phyloP scores from a whole-genome alignment of 306 rosid species.

The Vicia faba region DNA sequence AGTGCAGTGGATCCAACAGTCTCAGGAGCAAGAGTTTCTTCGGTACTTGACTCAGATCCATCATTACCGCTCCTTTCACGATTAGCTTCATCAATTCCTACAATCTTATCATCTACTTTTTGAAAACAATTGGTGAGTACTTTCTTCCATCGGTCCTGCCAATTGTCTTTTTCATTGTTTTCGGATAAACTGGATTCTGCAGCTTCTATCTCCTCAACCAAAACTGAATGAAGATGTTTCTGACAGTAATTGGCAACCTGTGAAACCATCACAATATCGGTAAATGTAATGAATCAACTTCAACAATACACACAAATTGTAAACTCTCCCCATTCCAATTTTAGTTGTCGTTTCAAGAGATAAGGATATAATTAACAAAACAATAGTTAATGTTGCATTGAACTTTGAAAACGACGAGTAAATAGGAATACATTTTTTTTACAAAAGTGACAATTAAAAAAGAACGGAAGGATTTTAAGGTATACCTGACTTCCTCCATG shows the following conservation, averaged over 20 bases:
- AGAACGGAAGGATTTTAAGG: not conserved
- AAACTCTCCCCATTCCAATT: not conserved
- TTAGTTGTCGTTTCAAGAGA: not conserved
- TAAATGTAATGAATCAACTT: slow-evolving; percentile 32
- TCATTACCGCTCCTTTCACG: slow-evolving; percentile 29
- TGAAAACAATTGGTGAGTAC: slow-evolving; percentile 61
- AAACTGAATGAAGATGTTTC: slow-evolving; percentile 60
- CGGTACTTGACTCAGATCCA: slow-evolving; percentile 37
- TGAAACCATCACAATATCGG: slow-evolving; percentile 27
- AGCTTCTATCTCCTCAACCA: slow-evolving; percentile 64
- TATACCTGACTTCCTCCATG: slow-evolving; percentile 81
- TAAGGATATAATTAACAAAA: not conserved
- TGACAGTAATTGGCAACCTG: slow-evolving; percentile 83
- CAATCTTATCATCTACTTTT: slow-evolving; percentile 70
- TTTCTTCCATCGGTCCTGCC: slow-evolving; percentile 64
- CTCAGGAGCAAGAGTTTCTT: slow-evolving; percentile 59
- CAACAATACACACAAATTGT: slow-evolving; percentile 30
- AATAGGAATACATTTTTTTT: not conserved
- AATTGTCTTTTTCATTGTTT: slow-evolving; percentile 34
- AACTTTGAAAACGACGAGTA: not conserved
- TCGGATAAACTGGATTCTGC: slow-evolving; percentile 40
- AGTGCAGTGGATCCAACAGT: slow-evolving; percentile 83
- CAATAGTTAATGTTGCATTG: not conserved
- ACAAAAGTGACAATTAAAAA: not conserved
- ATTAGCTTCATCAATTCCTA: slow-evolving; percentile 33